Evolutionary conservation across 768 basidiomycete genomes (phyloP), one percentile per base, ranked within the genome.

Genomic region (Ramaria sp.): DNA sequence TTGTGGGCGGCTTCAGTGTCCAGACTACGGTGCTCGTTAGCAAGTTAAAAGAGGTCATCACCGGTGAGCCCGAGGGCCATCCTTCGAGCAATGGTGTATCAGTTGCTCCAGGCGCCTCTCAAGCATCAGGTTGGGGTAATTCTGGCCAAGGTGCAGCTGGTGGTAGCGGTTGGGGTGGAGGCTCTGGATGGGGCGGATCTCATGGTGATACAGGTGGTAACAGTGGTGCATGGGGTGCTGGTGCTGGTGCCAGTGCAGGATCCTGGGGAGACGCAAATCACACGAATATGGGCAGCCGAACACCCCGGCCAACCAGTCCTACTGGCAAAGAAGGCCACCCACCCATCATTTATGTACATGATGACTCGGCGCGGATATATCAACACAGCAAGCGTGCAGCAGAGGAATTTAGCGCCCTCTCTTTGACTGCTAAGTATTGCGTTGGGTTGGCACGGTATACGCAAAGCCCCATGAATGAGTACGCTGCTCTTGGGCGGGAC

Each of bases 401-500:
- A 30, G 83, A 83, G 52, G 96, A 98, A 70, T 92, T 91, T 65
- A 82, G 83, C 49, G 75, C 84, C 0, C 72, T 95, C 43, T 81
- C 90, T 0, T 72, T 80, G 4, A 83, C 85, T 47, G 87, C 85
- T 34, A 88, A 90, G 68, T 99, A 97, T 66, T 97, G 95, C 65
- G 78, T 98, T 49, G 96, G 91, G 53, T 73, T 99, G 61, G 94
- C 92, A 39, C 83, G 96, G 57, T 98, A 93, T 64, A 77, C 81
- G 5, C 96, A 98, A 71, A 95, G 84, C 65, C 96, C 96, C 1
- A 70, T 98, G 63, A 95, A 91, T 65, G 96, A 98, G 68, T 94
- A 89, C 66, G 88, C 90, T 17, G 91, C 94, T 1, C 73, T 98
- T 39, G 95, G 94, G 2, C 60, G 78, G 11, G 91, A 96, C 69